Conservation (phyloP, 495 filamentous ascomycete genomes). For the Paragyromitra xinjiangensis region DNA sequence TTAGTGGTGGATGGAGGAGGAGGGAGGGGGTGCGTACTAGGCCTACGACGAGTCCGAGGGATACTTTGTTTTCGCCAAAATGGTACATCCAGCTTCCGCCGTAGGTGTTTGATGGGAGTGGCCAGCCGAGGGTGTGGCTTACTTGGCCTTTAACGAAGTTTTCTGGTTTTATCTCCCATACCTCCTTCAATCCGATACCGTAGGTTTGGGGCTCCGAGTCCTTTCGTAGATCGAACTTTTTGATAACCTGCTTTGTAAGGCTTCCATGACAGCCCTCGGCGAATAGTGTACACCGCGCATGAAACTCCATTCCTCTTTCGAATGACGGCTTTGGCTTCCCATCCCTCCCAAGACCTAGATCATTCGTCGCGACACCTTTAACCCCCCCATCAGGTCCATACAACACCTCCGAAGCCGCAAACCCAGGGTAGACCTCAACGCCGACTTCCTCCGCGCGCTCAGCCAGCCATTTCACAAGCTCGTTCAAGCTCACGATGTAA, state of each 20-base stretch:
- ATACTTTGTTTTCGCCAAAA: slow-evolving; percentile 96
- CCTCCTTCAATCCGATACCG: slow-evolving; percentile 91
- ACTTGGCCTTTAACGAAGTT: slow-evolving; percentile 90
- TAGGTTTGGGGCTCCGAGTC: slow-evolving; percentile 95
- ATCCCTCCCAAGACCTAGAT: slow-evolving; percentile 80
- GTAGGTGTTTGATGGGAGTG: slow-evolving; percentile 86
- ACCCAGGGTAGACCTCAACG: slow-evolving; percentile 98
- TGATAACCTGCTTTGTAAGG: slow-evolving; percentile 92
- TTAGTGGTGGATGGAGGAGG: not conserved
- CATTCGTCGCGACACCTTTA: slow-evolving; percentile 94
- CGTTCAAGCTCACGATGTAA: slow-evolving; percentile 94
- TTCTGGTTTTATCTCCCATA: slow-evolving; percentile 94
- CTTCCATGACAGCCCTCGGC: slow-evolving; percentile 97
- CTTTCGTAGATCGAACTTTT: slow-evolving; percentile 89
- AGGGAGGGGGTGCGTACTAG: slow-evolving; percentile 60
- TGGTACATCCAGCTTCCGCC: slow-evolving; percentile 99
- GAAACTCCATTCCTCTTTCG: slow-evolving; percentile 98
- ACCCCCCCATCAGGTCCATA: slow-evolving; percentile 88
- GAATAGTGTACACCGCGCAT: slow-evolving; percentile 91
- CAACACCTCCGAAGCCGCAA: slow-evolving; percentile 91
- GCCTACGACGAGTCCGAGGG: slow-evolving; percentile 89
- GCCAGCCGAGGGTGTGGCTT: slow-evolving; percentile 92
- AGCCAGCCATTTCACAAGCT: slow-evolving; percentile 92
- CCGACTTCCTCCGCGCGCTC: slow-evolving; percentile 94
- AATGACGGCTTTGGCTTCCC: slow-evolving; percentile 91